Evolutionary conservation across 2,329 filamentous ascomycete species (phyloP), one percentile per base, ranked within the genome.

Genomic region (Fonsecaea pedrosoi): DNA sequence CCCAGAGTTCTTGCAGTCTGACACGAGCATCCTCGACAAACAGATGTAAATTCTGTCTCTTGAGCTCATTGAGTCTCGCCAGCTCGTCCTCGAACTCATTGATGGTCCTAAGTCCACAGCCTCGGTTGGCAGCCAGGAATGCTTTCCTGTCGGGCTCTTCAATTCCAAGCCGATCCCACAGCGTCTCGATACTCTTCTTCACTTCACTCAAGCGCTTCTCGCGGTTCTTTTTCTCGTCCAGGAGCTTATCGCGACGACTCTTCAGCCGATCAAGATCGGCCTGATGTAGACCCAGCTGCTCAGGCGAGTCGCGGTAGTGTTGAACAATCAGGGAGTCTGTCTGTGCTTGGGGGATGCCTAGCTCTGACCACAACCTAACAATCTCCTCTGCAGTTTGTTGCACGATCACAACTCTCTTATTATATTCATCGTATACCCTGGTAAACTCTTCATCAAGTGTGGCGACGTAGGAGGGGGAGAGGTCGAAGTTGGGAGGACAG

Each of bases 41-140:
- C 4, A 98, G 80, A 76, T 97, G 94, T 69, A 99, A 84, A 74
- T 99, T 97, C 77, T 99, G 92, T 73, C 91, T 86, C 83, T 99
- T 99, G 66, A 98, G 85, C 78, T 98, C 94, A 72, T 96, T 95
- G 56, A 99, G 81, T 56, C 93, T 87, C 3, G 86, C 84, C 54
- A 98, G 84, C 79, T 99, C 95, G 69, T 96, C 92, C 78, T 98
- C 92, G 73, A 94, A 97, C 79, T 98, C 94, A 75, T 97, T 97
- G 80, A 97, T 96, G 70, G 92, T 91, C 66, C 94, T 87, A 62
- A 98, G 82, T 13, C 94, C 94, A 73, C 92, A 97, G 61, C 96
- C 96, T 45, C 94, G 90, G 80, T 97, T 97, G 65, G 87, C 84
- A 71, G 92, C 90, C 15, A 97, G 80, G 81, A 99, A 99, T 34